Percentiles rank a stretch among this genome's conserved stretches.
These are phyloP conservation scores for Sugiyamaella sp. DNA, from an alignment of 1,139 yeast species.

Conservation along the genomic window DNA sequence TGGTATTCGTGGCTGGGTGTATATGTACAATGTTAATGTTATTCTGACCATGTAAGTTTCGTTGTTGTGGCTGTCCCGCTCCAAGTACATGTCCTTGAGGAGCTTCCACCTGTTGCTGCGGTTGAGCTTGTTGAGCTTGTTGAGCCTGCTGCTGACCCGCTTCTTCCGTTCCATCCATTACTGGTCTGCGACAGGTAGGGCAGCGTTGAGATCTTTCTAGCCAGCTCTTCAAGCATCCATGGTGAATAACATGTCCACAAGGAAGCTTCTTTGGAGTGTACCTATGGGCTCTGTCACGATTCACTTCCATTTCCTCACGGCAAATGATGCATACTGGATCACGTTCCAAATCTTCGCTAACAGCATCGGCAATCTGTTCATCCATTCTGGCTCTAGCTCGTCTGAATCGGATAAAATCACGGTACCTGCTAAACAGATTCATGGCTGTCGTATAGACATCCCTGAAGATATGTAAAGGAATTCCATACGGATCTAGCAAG, in stretches of 20 bases:
- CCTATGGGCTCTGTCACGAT: constrained; percentile 44
- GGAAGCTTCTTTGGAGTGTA: constrained; percentile 70
- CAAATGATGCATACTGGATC: constrained; percentile 79
- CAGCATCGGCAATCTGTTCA: constrained; percentile 54
- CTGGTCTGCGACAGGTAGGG: constrained; percentile 88
- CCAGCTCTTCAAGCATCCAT: constrained; percentile 93
- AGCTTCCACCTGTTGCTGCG: background rate
- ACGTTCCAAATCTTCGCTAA: constrained; percentile 65
- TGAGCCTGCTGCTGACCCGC: constrained; percentile 6
- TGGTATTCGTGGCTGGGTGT: background rate
- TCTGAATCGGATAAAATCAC: constrained; percentile 57
- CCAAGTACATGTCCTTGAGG: background rate
- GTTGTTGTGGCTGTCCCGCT: constrained; percentile 7
- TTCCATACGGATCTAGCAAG: constrained; percentile 50
- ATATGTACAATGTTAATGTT: background rate
- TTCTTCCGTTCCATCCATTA: constrained; percentile 39
- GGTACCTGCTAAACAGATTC: constrained; percentile 53
- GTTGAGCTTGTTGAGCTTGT: constrained; percentile 6
- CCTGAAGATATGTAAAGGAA: constrained; percentile 69
- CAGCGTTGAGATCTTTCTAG: constrained; percentile 87
- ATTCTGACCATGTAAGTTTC: constrained; percentile 2
- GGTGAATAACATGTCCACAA: constrained; percentile 88
- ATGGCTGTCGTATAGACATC: constrained; percentile 63
- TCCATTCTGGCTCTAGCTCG: constrained; percentile 70
- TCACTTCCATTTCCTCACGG: constrained; percentile 71